Conservation (phyloP, 78 protist species). For the Mantamonas sphyraenae region DNA sequence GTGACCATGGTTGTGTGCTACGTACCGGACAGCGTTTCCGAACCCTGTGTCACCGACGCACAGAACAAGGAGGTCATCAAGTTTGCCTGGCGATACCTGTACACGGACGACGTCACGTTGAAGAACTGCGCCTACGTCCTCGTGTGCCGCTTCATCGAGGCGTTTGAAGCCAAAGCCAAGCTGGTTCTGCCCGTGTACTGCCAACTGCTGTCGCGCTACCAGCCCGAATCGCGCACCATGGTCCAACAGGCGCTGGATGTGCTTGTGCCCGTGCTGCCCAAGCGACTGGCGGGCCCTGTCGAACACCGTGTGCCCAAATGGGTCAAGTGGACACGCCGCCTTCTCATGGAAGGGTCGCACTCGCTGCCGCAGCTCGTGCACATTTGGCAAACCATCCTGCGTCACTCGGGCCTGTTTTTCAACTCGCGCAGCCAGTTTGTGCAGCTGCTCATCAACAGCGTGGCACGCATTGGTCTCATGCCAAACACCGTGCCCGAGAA, state of each 20-base stretch:
- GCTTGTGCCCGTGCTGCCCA: constrained; percentile 65
- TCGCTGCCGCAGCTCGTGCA: constrained; percentile 71
- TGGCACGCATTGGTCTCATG: constrained; percentile 66
- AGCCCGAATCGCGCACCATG: constrained; percentile 66
- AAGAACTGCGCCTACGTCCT: constrained; percentile 81
- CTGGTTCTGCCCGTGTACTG: constrained; percentile 79
- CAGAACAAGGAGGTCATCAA: constrained; percentile 70
- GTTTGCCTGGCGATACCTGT: constrained; percentile 72
- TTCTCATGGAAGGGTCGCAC: constrained; percentile 88
- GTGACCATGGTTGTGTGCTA: constrained; percentile 43
- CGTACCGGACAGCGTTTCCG: neutral
- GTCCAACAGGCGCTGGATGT: constrained; percentile 77
- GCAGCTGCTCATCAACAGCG: constrained; percentile 71
- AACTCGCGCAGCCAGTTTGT: constrained; percentile 61
- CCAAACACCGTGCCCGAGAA: constrained; percentile 48
- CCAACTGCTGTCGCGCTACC: constrained; percentile 67
- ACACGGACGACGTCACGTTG: constrained; percentile 70
- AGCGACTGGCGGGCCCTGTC: constrained; percentile 13
- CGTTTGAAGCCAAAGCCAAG: constrained; percentile 79
- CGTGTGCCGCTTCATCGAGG: constrained; percentile 77
- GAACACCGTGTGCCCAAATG: constrained; percentile 46
- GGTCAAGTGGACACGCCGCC: constrained; percentile 78
- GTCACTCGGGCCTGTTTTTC: constrained; percentile 75
- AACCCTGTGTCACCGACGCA: no score
- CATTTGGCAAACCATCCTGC: constrained; percentile 68